A percentile compares a stretch with the other conserved stretches of the same genome.
Conservation (phyloP, 1,139 yeast species). For the Barnettozyma hawaiiensis region DNA sequence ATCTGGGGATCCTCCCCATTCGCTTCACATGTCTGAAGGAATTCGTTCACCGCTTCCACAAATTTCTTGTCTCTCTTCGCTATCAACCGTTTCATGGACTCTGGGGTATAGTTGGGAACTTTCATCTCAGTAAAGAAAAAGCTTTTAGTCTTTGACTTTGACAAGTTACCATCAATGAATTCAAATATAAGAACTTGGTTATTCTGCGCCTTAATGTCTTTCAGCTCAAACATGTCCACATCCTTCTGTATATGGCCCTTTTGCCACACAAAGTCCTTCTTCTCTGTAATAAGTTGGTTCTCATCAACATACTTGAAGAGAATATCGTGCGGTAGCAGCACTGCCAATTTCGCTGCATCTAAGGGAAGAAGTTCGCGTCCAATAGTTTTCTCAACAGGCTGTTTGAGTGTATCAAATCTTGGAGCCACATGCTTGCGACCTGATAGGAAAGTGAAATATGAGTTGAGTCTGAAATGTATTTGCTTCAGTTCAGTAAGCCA, state of each 20-base stretch:
- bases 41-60: constrained; percentile 36
- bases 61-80: constrained; percentile 54
- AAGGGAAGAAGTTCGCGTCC: constrained; percentile 32
- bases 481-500: constrained; percentile 35
- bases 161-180: constrained; percentile 62
- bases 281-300: constrained; percentile 49
- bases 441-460: constrained; percentile 51
- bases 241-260: constrained; percentile 44
- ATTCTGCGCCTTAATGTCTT: constrained; percentile 29
- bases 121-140: constrained; percentile 32
- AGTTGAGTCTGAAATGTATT: constrained; percentile 44
- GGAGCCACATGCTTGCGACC: constrained; percentile 51
- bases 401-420: constrained; percentile 44
- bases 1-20: constrained; percentile 35
- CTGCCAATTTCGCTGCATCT: constrained; percentile 62
- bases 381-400: constrained; percentile 42
- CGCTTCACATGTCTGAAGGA: constrained; percentile 31
- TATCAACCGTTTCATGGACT: constrained; percentile 55
- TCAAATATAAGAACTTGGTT: constrained; percentile 67
- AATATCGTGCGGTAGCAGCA: constrained; percentile 63
- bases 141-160: constrained; percentile 35
- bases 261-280: constrained; percentile 42
- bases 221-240: constrained; percentile 42
- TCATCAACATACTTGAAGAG: constrained; percentile 71
- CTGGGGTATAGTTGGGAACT: constrained; percentile 41